These are phyloP conservation scores for Flaveria ramosissima DNA, from an alignment of 129 eudicot genomes.

Conservation along the genomic window DNA sequence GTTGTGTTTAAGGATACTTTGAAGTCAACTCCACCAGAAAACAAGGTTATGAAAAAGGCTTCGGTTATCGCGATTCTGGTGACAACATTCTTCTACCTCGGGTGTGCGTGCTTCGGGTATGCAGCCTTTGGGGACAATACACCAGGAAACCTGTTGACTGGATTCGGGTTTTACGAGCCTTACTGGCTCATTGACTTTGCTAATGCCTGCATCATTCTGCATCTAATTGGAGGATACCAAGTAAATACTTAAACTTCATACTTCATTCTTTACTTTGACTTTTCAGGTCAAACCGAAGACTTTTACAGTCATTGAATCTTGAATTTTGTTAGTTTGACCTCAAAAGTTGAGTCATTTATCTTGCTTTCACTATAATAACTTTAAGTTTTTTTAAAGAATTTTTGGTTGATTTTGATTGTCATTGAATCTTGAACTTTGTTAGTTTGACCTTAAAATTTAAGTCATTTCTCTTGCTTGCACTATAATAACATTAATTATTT, in stretches of 20 bases:
- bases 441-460: not conserved
- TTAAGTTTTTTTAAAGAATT: not conserved
- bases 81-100: constrained; percentile 70
- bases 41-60: constrained; percentile 67
- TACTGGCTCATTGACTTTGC: constrained; percentile 90
- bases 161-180: constrained; percentile 80
- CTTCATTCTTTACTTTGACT: constrained; percentile 12
- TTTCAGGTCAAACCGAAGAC: constrained; percentile 6
- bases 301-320: not conserved
- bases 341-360: not conserved
- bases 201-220: constrained; percentile 74
- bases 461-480: not conserved
- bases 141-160: constrained; percentile 86
- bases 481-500: not conserved
- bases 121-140: constrained; percentile 85
- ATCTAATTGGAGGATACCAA: constrained; percentile 87
- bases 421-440: not conserved
- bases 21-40: constrained; percentile 75
- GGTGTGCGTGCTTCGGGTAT: constrained; percentile 84
- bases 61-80: constrained; percentile 52
- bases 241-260: constrained; percentile 34
- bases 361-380: no score
- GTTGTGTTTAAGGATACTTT: constrained; percentile 55
- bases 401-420: not conserved
- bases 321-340: not conserved